These are phyloP conservation scores for Monosporascus sp. DNA, from an alignment of 2,329 filamentous ascomycete genomes.

Conservation along the genomic window DNA sequence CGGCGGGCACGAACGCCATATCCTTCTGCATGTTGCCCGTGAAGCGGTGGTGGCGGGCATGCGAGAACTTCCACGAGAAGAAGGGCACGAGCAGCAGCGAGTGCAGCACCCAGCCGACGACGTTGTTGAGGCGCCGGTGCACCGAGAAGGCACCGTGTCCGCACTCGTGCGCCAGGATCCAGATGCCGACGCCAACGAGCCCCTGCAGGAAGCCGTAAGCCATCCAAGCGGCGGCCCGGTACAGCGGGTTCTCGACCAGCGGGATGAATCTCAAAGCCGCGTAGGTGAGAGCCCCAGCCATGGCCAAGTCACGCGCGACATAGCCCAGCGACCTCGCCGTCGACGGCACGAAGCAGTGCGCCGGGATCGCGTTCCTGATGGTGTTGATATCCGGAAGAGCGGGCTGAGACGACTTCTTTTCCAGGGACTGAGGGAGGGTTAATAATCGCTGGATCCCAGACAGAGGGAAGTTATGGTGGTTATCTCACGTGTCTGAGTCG, in stretches of 20 bases:
- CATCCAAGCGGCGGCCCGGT: constrained; percentile 47
- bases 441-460: neutral
- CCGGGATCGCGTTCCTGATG: constrained; percentile 49
- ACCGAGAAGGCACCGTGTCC: constrained; percentile 65
- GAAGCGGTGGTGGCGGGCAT: constrained; percentile 64
- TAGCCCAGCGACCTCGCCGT: constrained; percentile 48
- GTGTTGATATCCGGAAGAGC: constrained; percentile 43
- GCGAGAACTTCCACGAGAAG: constrained; percentile 68
- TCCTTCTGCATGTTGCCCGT: constrained; percentile 65
- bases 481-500: constrained; percentile 9
- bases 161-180: constrained; percentile 67
- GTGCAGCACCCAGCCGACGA: constrained; percentile 60
- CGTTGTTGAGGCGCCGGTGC: constrained; percentile 51
- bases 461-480: neutral
- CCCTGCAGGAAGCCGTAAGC: constrained; percentile 61
- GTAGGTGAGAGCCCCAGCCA: constrained; percentile 44
- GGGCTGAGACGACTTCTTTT: constrained; percentile 5
- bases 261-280: constrained; percentile 50
- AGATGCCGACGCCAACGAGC: constrained; percentile 61
- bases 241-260: constrained; percentile 36
- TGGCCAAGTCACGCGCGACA: constrained; percentile 49
- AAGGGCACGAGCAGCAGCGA: constrained; percentile 63
- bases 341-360: constrained; percentile 56
- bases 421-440: constrained; percentile 8
- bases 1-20: constrained; percentile 57